phyloP scores from a whole-genome alignment of 176 grass and related monocot genomes.

The Olyra latifolia region DNA sequence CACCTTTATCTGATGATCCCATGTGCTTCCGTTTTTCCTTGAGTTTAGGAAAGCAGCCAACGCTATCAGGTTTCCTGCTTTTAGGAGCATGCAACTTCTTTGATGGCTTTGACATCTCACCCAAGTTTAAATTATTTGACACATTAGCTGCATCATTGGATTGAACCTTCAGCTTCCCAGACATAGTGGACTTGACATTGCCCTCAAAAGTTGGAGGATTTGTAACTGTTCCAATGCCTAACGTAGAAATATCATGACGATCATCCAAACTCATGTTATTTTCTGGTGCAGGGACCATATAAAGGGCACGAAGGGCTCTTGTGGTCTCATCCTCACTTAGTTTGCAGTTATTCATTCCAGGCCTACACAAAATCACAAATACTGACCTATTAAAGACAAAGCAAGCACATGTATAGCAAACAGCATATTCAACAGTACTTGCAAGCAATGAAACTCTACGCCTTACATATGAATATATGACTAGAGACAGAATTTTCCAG shows the following conservation, averaged over 20 bases:
- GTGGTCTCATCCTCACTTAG: slow-evolving; percentile 64
- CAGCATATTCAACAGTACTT: slow-evolving; percentile 15
- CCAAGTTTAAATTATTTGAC: slow-evolving; percentile 31
- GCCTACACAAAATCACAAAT: slow-evolving; percentile 50
- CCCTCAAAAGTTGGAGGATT: slow-evolving; percentile 30
- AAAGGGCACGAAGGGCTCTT: slow-evolving; percentile 44
- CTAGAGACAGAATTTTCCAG: neutral
- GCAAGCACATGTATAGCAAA: slow-evolving; percentile 20
- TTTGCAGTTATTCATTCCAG: slow-evolving; percentile 64
- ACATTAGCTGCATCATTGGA: slow-evolving; percentile 31
- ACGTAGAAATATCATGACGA: slow-evolving; percentile 36
- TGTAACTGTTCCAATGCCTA: slow-evolving; percentile 11
- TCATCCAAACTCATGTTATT: slow-evolving; percentile 32
- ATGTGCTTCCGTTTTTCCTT: slow-evolving; percentile 42
- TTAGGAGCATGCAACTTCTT: slow-evolving; percentile 43
- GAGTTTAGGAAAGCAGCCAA: slow-evolving; percentile 40
- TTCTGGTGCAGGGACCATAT: slow-evolving; percentile 45
- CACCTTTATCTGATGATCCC: slow-evolving; percentile 52
- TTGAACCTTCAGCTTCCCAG: slow-evolving; percentile 39
- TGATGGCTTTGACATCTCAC: slow-evolving; percentile 31
- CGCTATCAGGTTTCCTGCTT: slow-evolving; percentile 40
- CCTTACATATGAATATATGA: slow-evolving; percentile 6
- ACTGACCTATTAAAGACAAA: slow-evolving; percentile 15
- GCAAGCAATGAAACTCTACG: neutral
- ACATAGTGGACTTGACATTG: slow-evolving; percentile 19